These are phyloP conservation scores for Aspergillus candidus DNA, from an alignment of 2,329 filamentous ascomycete species.

Conservation along the genomic window DNA sequence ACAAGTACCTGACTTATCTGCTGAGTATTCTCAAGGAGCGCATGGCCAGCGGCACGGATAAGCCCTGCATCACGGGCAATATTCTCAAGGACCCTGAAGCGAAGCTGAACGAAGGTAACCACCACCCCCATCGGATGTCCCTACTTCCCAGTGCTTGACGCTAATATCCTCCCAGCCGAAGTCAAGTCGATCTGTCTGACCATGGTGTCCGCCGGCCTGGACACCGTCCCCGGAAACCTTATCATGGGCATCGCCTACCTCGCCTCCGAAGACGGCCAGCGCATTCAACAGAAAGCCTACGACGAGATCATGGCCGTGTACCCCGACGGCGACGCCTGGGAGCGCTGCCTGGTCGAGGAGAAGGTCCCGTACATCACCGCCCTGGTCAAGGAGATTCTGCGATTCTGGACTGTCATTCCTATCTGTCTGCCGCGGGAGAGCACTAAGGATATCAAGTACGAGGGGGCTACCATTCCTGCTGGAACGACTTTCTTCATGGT, in stretches of 20 bases:
- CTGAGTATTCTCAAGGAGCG: conserved; percentile 55
- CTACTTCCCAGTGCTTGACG: conserved; percentile 4
- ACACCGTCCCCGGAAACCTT: conserved; percentile 73
- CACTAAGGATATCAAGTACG: conserved; percentile 66
- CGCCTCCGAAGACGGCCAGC: conserved; percentile 59
- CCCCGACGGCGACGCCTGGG: conserved; percentile 70
- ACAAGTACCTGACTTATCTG: conserved; percentile 58
- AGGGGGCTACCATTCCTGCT: conserved; percentile 61
- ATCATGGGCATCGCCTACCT: conserved; percentile 76
- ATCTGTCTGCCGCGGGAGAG: conserved; percentile 68
- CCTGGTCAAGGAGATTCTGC: conserved; percentile 69
- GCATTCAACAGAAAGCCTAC: conserved; percentile 64
- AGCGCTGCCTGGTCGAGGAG: conserved; percentile 64
- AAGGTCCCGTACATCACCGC: conserved; percentile 72
- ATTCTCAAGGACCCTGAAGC: conserved; percentile 65
- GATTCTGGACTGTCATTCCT: conserved; percentile 74
- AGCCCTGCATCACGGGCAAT: conserved; percentile 63
- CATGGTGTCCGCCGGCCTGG: conserved; percentile 74
- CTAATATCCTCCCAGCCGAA: conserved; percentile 51
- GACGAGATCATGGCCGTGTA: conserved; percentile 65
- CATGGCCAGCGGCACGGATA: conserved; percentile 58
- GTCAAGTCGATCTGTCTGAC: conserved; percentile 75
- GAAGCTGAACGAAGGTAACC: conserved; percentile 59
- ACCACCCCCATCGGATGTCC: neutral
- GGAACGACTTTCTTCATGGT: conserved; percentile 77